Conservation (phyloP, 2,329 filamentous ascomycete species). For the Ophiobolus disseminans region DNA sequence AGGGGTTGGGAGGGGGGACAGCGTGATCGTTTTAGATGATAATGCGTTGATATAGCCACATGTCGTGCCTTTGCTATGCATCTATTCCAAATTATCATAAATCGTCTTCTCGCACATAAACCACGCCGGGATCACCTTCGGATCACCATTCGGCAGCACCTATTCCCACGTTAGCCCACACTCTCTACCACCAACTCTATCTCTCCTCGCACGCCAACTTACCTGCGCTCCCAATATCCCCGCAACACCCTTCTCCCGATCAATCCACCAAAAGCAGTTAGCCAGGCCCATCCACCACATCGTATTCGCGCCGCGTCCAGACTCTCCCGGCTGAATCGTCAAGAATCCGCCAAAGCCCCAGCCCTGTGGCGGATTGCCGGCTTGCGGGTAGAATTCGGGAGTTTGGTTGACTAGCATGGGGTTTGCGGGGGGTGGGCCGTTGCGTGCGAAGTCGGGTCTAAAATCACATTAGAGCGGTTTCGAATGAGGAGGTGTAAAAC, state of each 20-base stretch:
- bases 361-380: slow-evolving; percentile 63
- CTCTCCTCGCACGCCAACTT: background rate
- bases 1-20: slow-evolving; percentile 6
- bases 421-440: slow-evolving; percentile 55
- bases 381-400: slow-evolving; percentile 59
- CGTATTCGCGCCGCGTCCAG: slow-evolving; percentile 61
- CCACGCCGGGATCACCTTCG: slow-evolving; percentile 44
- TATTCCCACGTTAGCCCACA: slow-evolving; percentile 5
- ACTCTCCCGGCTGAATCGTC: slow-evolving; percentile 53
- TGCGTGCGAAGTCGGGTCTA: slow-evolving; percentile 59
- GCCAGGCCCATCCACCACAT: slow-evolving; percentile 66
- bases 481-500: slow-evolving; percentile 1
- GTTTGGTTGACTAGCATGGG: slow-evolving; percentile 57
- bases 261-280: slow-evolving; percentile 70
- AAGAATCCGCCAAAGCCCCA: slow-evolving; percentile 70
- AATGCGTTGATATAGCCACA: background rate
- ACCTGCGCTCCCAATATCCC: slow-evolving; percentile 41
- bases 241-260: slow-evolving; percentile 65
- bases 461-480: background rate
- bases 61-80: background rate
- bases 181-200: background rate
- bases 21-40: too few species aligned
- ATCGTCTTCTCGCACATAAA: slow-evolving; percentile 45
- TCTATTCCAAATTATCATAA: slow-evolving; percentile 43
- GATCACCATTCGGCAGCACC: slow-evolving; percentile 46